phyloP scores from a whole-genome alignment of 371 early-diverging fungal species.

The Chytridium lagenaria region DNA sequence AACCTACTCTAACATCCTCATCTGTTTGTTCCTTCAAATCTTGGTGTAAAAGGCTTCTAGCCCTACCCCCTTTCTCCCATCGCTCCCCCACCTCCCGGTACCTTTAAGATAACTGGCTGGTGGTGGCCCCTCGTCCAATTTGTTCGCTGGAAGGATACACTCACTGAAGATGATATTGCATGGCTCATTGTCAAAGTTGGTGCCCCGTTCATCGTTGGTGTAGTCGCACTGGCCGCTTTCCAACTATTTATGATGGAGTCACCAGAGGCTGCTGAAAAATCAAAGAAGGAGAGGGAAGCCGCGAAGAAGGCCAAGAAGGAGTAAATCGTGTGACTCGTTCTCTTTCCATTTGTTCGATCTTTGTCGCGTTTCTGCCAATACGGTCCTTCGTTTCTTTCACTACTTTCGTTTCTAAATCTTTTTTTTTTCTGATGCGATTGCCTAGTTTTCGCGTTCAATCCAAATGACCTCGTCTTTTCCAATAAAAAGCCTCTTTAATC shows the following conservation, averaged over 20 bases:
- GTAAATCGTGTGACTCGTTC: background rate
- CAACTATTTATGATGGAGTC: background rate
- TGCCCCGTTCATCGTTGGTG: background rate
- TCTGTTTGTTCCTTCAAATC: background rate
- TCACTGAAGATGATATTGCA: background rate
- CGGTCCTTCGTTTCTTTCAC: background rate
- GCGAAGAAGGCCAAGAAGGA: background rate
- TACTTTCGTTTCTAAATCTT: too few species aligned
- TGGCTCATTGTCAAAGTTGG: background rate
- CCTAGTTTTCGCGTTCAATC: too few species aligned
- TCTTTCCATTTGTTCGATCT: background rate
- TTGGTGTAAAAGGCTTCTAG: background rate
- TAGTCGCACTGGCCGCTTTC: background rate
- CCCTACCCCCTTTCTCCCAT: background rate
- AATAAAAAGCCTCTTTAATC: too few species aligned
- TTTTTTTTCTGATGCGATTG: background rate
- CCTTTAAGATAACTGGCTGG: slow-evolving; percentile 7
- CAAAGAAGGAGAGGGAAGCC: background rate
- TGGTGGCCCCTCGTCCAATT: slow-evolving; percentile 14
- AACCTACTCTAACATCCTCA: background rate
- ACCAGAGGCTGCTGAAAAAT: too few species aligned
- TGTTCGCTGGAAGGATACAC: slow-evolving; percentile 11
- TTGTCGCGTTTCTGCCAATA: background rate
- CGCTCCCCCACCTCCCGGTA: background rate
- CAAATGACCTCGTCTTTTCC: too few species aligned